Conservation (phyloP, 805 yeast species). For the Zygotorulaspora chibaensis region DNA sequence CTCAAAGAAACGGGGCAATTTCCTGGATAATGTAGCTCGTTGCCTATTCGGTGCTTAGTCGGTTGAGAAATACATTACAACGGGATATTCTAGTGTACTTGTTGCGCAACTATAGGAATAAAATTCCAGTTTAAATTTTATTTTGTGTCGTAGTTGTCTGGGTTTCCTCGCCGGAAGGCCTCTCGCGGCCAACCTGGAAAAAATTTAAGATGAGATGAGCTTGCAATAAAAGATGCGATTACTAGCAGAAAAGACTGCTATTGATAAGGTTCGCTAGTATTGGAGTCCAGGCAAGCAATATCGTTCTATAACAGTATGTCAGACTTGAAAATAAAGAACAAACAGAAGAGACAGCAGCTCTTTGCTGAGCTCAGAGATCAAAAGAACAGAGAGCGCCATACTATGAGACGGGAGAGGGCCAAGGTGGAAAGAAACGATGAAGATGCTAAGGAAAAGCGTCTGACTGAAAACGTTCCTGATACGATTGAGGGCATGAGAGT, state of each 20-base stretch:
- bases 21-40: too few relatives aligned
- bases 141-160: conserved; percentile 8
- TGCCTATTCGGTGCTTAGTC: too few relatives aligned
- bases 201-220: conserved; percentile 14
- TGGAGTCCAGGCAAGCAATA: too few relatives aligned
- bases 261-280: background rate
- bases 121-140: background rate
- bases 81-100: background rate
- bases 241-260: background rate
- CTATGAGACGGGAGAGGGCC: conserved; percentile 74
- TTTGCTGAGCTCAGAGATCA: conserved; percentile 71
- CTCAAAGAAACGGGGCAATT: too few relatives aligned
- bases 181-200: conserved; percentile 2
- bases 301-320: background rate
- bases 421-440: conserved; percentile 83
- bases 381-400: conserved; percentile 71
- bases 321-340: conserved; percentile 55
- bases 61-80: background rate
- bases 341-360: conserved; percentile 72
- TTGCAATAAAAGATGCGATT: background rate
- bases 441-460: conserved; percentile 71
- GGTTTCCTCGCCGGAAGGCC: background rate
- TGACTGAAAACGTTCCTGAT: conserved; percentile 70
- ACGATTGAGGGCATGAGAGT: conserved; percentile 83
- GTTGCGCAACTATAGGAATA: background rate